Percentiles rank a stretch among this genome's conserved stretches.
Conservation (phyloP, 805 yeast species). For the Saccharomycopsis lassenensis region DNA sequence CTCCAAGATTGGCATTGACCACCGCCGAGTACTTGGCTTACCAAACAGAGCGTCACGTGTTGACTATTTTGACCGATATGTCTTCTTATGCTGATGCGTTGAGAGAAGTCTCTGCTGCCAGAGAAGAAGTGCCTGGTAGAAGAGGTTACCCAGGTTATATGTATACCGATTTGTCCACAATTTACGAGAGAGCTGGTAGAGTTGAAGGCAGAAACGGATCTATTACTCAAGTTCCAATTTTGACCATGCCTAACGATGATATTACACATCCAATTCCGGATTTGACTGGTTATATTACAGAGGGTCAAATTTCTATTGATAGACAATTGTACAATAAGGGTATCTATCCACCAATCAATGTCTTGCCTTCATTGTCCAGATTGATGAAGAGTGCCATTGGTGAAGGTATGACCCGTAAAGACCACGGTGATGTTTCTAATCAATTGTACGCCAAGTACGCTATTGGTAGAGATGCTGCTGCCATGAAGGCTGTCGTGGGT, state of each 20-base stretch:
- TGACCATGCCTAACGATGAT: slow-evolving; percentile 99
- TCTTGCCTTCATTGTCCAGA: slow-evolving; percentile 93
- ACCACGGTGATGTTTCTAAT: slow-evolving; percentile 98
- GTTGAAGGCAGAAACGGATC: slow-evolving; percentile 99
- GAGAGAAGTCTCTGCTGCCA: slow-evolving; percentile 99
- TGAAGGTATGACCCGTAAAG: slow-evolving; percentile 99
- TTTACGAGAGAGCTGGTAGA: slow-evolving; percentile 99
- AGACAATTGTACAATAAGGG: slow-evolving; percentile 95
- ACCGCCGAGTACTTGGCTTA: slow-evolving; percentile 98
- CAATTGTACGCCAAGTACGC: slow-evolving; percentile 99
- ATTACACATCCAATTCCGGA: slow-evolving; percentile 99
- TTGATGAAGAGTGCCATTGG: slow-evolving; percentile 99
- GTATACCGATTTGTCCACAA: slow-evolving; percentile 99
- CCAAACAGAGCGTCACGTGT: slow-evolving; percentile 98
- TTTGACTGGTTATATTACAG: slow-evolving; percentile 98
- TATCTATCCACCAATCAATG: slow-evolving; percentile 98
- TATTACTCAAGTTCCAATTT: slow-evolving; percentile 95
- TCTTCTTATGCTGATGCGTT: slow-evolving; percentile 99
- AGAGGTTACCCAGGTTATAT: slow-evolving; percentile 99
- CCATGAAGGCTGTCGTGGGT: slow-evolving; percentile 99
- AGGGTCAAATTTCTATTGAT: slow-evolving; percentile 96
- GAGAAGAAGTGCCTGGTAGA: slow-evolving; percentile 99
- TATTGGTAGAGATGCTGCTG: slow-evolving; percentile 99
- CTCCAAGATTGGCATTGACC: slow-evolving; percentile 97
- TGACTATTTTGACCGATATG: slow-evolving; percentile 98